Base-by-base conservation (phyloP, 345 rosid species). In the Sonneratia alba region DNA sequence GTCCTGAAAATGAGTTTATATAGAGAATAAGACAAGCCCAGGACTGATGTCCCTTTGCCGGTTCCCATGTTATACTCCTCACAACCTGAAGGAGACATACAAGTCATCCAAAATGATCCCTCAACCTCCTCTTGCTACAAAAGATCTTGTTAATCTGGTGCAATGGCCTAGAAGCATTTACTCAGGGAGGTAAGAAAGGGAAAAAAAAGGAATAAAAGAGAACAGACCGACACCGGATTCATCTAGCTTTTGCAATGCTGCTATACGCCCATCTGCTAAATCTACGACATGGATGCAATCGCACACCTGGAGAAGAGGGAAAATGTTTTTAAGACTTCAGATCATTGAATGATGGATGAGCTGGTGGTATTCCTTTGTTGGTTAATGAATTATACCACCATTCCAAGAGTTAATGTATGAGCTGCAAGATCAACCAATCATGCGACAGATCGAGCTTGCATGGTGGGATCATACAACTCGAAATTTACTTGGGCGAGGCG, bases 61-160 rank as follows among this genome's bases (percentile, higher is more conserved):
- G 99, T 95, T 81, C 99, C 99, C 64, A 95, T 78, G 84, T 95
- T 95, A 84, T 90, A 92, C 66, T 90, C 97, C 85, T 90, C 93
- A 79, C 97, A 95, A 66, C 97, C 99, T 75, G 64, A n/a, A 55
- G 22, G 18, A 7, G 3, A 12, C 56, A 16, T 22, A 55, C 36
- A 16, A 38, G 32, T 8, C 70, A 67, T 9, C 34, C 15, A 14
- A 21, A n/a, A 13, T 24, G 3, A 9, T 67, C 15, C 64, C 22
- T 7, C 59, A 55, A 18, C n/a, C 16, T 16, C n/a, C 6, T 16
- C 7, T 55, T 55, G 59, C 59, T 55, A 55, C 22, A 55, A 55
- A 14, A 55, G 59, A 12, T 55, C 3, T 6, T 13, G 27, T 56
- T 48, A 48, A 1, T 22, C 34, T 59, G 22, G 63, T 57, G 63